Conservation (phyloP, 2,329 filamentous ascomycete genomes). For the Verticillium nonalfalfae region DNA sequence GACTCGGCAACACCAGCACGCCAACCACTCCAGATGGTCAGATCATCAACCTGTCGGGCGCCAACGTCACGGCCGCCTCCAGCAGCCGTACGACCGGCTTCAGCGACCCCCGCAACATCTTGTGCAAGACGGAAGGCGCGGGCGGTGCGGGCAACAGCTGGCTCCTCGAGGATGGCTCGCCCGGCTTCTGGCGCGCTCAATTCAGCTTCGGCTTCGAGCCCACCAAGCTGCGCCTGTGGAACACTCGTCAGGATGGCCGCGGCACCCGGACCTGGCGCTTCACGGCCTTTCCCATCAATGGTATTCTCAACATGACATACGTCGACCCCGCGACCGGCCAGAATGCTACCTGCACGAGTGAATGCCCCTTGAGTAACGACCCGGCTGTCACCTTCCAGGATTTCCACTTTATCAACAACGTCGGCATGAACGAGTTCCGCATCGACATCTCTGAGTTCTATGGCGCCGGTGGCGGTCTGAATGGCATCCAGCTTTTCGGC, state of each 20-base stretch:
- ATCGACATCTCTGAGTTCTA: slow-evolving; percentile 86
- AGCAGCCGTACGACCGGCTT: slow-evolving; percentile 59
- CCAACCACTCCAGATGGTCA: slow-evolving; percentile 65
- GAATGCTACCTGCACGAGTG: slow-evolving; percentile 67
- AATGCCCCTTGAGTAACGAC: slow-evolving; percentile 77
- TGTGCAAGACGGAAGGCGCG: slow-evolving; percentile 67
- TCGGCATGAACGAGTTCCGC: slow-evolving; percentile 83
- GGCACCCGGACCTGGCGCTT: slow-evolving; percentile 87
- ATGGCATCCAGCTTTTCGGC: slow-evolving; percentile 81
- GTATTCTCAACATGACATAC: slow-evolving; percentile 95
- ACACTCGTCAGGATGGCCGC: slow-evolving; percentile 75
- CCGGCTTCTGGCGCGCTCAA: slow-evolving; percentile 77
- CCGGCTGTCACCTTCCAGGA: slow-evolving; percentile 67
- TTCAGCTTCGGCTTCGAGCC: slow-evolving; percentile 83
- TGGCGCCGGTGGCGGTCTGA: slow-evolving; percentile 75
- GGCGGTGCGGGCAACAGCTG: slow-evolving; percentile 73
- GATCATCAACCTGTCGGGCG: slow-evolving; percentile 76
- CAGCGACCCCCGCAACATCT: slow-evolving; percentile 69
- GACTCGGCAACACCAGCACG: slow-evolving; percentile 72
- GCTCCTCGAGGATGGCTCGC: slow-evolving; percentile 67
- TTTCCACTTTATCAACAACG: slow-evolving; percentile 80
- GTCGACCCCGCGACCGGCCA: slow-evolving; percentile 66
- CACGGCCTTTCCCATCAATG: slow-evolving; percentile 76
- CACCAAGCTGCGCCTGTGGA: slow-evolving; percentile 81
- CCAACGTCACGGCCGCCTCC: slow-evolving; percentile 62